These are phyloP conservation scores for Camellia oleifera DNA, from an alignment of 179 eudicot genomes.

Conservation along the genomic window DNA sequence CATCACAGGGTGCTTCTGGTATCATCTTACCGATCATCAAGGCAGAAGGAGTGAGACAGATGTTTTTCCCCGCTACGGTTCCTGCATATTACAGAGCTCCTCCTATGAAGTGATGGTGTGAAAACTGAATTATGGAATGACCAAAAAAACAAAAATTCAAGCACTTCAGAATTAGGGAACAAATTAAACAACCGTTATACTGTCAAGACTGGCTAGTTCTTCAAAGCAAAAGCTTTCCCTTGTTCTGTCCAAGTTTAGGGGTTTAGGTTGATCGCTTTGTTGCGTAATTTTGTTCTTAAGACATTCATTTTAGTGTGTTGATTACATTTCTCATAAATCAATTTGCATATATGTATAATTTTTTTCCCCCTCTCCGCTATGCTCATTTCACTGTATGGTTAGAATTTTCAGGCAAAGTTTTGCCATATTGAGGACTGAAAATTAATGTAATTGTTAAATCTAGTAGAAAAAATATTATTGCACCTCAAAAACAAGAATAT, in stretches of 20 bases:
- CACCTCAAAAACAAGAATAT: too few relatives aligned
- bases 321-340: background rate
- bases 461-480: too few relatives aligned
- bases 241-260: background rate
- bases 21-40: constrained; percentile 83
- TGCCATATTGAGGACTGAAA: too few relatives aligned
- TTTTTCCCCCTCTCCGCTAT: background rate
- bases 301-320: background rate
- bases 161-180: background rate
- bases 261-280: background rate
- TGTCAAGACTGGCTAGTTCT: background rate
- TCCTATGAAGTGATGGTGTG: constrained; percentile 22
- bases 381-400: too few relatives aligned
- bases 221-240: background rate
- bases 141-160: background rate
- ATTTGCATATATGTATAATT: background rate
- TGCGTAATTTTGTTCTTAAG: background rate
- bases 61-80: constrained; percentile 87
- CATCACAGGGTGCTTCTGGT: constrained; percentile 74
- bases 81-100: constrained; percentile 80
- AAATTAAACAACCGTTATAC: background rate
- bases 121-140: background rate
- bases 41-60: constrained; percentile 86
- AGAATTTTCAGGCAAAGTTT: too few relatives aligned
- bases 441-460: too few relatives aligned